Evolutionary conservation across 225 moss, liverwort and hornwort species (phyloP), one percentile per base, ranked within the genome.

Genomic region (Bryum argenteum): DNA sequence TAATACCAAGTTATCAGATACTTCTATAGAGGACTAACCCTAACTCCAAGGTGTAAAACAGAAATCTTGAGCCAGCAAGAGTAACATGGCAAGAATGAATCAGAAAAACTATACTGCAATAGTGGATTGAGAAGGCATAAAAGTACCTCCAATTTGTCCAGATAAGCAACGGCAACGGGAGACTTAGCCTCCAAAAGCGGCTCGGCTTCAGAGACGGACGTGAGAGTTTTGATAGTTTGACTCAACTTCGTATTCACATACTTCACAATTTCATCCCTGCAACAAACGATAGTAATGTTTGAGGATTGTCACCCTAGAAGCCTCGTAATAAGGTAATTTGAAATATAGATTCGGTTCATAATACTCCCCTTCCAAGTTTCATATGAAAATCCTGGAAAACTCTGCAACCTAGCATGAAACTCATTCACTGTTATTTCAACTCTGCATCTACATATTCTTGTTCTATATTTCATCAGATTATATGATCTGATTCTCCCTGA

Each of bases 191-290:
- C 77, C 67, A 87, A 65, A 39, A 89, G 56, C 55, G 75, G 11
- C 75, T 91, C 81, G 55, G 86, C 88, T 55, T 89, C 89, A 10
- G 53, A 73, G 69, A 61, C 75, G 40, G 88, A 83, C 44, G 44
- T 69, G 21, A 93, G 77, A 73, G 66, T 79, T 56, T 39, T 70
- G 1, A 93, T 79, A 24, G 85, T 65, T 62, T 86, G 79, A 60
- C 81, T 82, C 45, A 89, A 82, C 68, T 91, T 95, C 14, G 78
- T 81, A 80, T 81, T 89, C 79, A 88, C 88, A 80, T 88, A 83
- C 16, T 75, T 72, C 40, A 91, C 79, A 74, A 95, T 89, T 26
- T 75, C 88, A 77, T 93, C 83, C 85, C 95, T 95, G 80, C 79
- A 58, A 54, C 60, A 65, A 73, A 76, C 15, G 41, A 58, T 13